These are phyloP conservation scores for Macrolepiota dolichaula DNA, from an alignment of 768 basidiomycete genomes.

Conservation along the genomic window DNA sequence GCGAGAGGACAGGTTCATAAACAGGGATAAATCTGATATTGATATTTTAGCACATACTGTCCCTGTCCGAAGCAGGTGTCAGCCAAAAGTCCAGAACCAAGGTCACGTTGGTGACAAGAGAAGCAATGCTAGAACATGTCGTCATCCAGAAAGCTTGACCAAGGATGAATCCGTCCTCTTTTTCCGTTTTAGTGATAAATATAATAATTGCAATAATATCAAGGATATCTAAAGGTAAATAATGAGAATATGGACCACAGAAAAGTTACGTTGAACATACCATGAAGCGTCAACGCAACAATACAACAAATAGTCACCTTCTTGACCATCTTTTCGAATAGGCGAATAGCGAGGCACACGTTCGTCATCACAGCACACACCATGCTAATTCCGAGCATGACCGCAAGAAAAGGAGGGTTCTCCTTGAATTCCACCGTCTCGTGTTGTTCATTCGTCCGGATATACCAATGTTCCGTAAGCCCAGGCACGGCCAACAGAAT, in stretches of 20 bases:
- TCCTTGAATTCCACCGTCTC: constrained; percentile 39
- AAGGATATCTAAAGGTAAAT: constrained; percentile 51
- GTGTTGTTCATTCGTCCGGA: constrained; percentile 45
- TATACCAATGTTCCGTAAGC: constrained; percentile 73
- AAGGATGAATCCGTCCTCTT: constrained; percentile 67
- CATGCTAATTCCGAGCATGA: constrained; percentile 66
- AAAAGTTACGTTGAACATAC: constrained; percentile 33
- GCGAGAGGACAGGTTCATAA: background rate
- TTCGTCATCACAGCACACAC: constrained; percentile 68
- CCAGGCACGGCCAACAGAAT: constrained; percentile 84
- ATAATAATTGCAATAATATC: constrained; percentile 55
- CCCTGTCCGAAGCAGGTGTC: constrained; percentile 58
- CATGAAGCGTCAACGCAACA: constrained; percentile 65
- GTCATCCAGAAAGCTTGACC: constrained; percentile 75
- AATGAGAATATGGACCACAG: background rate
- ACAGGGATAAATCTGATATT: background rate
- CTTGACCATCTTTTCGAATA: constrained; percentile 66
- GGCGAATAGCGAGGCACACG: constrained; percentile 60
- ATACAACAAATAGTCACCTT: constrained; percentile 62
- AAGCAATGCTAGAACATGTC: constrained; percentile 68
- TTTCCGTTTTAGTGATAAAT: constrained; percentile 62
- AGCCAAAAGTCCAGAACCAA: constrained; percentile 57
- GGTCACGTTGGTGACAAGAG: constrained; percentile 63
- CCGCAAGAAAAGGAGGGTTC: constrained; percentile 57
- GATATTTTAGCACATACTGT: background rate